Base-by-base conservation (phyloP, 73 alveolate species). In the Blepharisma japonicum region DNA sequence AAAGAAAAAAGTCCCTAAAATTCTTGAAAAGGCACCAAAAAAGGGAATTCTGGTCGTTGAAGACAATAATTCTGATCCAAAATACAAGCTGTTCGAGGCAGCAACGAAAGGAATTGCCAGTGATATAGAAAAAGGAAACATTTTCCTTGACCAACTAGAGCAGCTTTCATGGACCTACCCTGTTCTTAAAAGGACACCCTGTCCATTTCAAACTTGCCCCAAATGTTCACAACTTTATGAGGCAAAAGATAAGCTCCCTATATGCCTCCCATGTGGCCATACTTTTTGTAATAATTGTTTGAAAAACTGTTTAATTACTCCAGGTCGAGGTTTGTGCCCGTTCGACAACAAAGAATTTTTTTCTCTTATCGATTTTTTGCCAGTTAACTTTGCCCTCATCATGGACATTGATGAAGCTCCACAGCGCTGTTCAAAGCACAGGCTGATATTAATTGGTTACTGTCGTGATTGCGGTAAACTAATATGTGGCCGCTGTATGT, bases 251-350 rank as follows among this genome's bases (percentile, higher is more conserved):
- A 14, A 39, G 11, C 47, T 61, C 14, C 74, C 74, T n/a, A 61
- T 61, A 18, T 61, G 74, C 47, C 47, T 61, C 18, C 74, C 74
- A 18, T 61, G 74, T 5, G 74, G 74, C 18, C 74, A 61, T 61
- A 18, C 74, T 8, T 14, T 61, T 14, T 61, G 74, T 25, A 61
- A 61, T 8, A 61, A 14, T 20, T 61, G 74, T 61, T 18, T 61
- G 47, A n/a, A 61, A 25, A n/a, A 61, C 47, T 61, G 47, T 14
- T 61, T 25, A 25, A n/a, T 61, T 14, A 61, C 74, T 14, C 42
- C 42, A 32, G 42, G 42, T 1, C 42, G 42, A 32, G 74, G 74
- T 0, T 2, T n/a, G 14, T 61, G 74, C 47, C 74, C 74, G 39
- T 61, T 61, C 47, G 74, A 61, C 48, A 61, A 39, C 14, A 61